A percentile compares a stretch with the other conserved stretches of the same genome.
Conservation (phyloP, 768 basidiomycete species). For the Podaxis pistillaris region DNA sequence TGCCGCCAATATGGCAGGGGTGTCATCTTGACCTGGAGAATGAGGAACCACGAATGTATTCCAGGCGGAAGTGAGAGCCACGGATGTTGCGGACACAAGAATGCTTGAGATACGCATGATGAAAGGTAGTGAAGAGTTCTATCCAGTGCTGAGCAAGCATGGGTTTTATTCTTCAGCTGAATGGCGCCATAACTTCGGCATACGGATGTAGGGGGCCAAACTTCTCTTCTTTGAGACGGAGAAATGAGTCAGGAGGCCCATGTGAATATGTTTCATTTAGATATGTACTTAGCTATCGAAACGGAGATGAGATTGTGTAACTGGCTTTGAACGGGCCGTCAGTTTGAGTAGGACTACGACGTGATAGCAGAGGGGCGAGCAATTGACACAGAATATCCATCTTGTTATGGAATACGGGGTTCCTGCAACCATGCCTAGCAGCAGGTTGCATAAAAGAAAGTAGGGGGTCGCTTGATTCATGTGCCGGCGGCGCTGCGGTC, state of each 20-base stretch:
- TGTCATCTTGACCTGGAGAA: constrained; percentile 46
- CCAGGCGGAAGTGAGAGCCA: constrained; percentile 34
- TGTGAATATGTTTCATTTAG: neutral
- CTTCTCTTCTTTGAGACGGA: neutral
- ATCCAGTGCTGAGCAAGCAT: neutral
- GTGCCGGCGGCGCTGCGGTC: too few species aligned
- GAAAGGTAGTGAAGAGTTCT: neutral
- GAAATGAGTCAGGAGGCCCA: neutral
- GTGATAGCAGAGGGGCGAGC: too few species aligned
- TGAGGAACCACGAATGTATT: constrained; percentile 53
- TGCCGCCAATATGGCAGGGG: constrained; percentile 43
- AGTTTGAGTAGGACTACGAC: too few species aligned
- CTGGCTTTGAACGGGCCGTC: too few species aligned
- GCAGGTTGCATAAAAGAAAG: too few species aligned
- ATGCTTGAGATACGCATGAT: neutral
- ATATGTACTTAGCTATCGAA: too few species aligned
- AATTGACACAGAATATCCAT: too few species aligned
- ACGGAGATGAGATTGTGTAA: too few species aligned
- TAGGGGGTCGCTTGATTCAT: too few species aligned
- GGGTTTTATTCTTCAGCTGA: neutral
- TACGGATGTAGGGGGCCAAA: neutral
- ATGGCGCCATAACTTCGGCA: constrained; percentile 7
- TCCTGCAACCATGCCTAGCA: too few species aligned
- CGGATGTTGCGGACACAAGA: neutral
- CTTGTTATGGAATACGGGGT: too few species aligned